Evolutionary conservation across 2,329 filamentous ascomycete genomes (phyloP), one percentile per base, ranked within the genome.

Genomic region (Penicillium sp.): DNA sequence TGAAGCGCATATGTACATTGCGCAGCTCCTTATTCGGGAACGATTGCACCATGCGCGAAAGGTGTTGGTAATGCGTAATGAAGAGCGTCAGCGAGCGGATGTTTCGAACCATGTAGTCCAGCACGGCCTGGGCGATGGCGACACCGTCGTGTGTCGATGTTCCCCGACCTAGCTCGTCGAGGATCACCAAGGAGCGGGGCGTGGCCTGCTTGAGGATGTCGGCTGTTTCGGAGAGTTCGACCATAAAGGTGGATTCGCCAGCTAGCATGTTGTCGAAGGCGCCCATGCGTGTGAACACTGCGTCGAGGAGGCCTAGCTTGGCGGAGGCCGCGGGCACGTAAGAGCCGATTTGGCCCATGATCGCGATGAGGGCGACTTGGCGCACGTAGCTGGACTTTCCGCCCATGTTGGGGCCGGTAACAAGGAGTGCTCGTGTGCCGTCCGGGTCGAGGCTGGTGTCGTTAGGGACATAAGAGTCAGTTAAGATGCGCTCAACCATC

Each of bases 341-440:
- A 39, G 91, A 96, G 52, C 95, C 95, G 63, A 97, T 89, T 73
- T 99, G 95, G 7, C 92, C 92, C 80, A 99, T 93, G 69, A 99
- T 93, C 50, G 90, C 86, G 62, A 98, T 92, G 6, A 99, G 86
- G 10, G 95, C 94, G 46, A 96, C 87, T 65, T 93, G 91, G 54
- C 95, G 91, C 22, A 99, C 94, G 75, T 96, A 99, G 58, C 90
- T 95, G n/a, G 92, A 96, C 73, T 99, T 99, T 57, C 95, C 95
- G 69, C 95, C 95, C 95, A 99, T 99, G 79, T 99, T 99, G 33
- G 95, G 95, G 0, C 95, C 95, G 0, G 95, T 99, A 69, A 99
- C 89, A 56, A 98, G 88, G 66, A 97, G 85, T 2, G 92, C 91
- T 6, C 90, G 84, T 0, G 87, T 85, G 0, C 81, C 73, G 1